Evolutionary conservation across 2,329 filamentous ascomycete species (phyloP).

Genomic region (Cladosporium halotolerans): DNA sequence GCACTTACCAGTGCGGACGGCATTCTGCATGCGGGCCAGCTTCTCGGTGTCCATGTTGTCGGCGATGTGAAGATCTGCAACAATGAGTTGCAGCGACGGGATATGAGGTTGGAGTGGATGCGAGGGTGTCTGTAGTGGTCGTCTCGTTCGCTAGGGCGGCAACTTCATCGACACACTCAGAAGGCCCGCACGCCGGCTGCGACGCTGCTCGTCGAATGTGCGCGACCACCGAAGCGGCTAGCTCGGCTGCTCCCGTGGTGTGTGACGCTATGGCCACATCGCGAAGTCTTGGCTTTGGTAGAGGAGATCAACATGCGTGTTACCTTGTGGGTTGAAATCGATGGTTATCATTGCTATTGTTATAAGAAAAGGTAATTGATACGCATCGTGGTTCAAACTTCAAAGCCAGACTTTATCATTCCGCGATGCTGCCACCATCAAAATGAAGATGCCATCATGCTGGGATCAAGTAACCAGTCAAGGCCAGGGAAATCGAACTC

Average conservation of each 20-base stretch:
- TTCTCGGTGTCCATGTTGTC: conserved; percentile 58
- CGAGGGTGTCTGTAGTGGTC: conserved; percentile 1
- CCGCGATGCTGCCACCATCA: background rate
- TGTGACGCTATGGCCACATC: no score
- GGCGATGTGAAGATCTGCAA: conserved; percentile 5
- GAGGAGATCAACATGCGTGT: no score
- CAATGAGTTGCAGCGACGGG: background rate
- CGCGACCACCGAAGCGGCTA: no score
- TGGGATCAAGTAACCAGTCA: conserved; percentile 8
- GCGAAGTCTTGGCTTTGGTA: no score
- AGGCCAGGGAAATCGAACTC: conserved; percentile 4
- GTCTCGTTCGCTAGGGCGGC: conserved; percentile 11
- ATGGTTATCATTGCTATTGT: no score
- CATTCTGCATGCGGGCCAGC: conserved; percentile 60
- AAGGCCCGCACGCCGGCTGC: background rate
- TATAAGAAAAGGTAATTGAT: no score
- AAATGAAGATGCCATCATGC: background rate
- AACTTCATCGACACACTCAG: conserved; percentile 9
- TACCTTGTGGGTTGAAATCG: no score
- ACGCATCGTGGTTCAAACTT: no score
- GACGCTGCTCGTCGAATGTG: no score
- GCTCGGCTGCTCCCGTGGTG: no score
- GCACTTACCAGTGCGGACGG: conserved; percentile 64
- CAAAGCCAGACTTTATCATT: no score
- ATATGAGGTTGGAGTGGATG: background rate